Base-by-base conservation (phyloP, 2,329 filamentous ascomycete genomes). In the Alternaria tenuissima region DNA sequence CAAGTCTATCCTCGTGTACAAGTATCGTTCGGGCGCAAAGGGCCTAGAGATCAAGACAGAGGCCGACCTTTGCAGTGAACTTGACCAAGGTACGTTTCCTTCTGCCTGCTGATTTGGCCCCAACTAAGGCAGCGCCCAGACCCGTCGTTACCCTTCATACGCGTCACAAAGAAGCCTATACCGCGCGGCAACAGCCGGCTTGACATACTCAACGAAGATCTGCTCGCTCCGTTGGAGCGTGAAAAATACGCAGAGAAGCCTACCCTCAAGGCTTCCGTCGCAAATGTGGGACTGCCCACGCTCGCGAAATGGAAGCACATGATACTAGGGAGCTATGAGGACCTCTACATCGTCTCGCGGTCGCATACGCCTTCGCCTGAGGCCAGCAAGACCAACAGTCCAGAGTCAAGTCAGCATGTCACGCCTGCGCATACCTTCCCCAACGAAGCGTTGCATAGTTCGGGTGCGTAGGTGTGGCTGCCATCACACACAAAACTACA, bases 281-380 rank as follows among this genome's bases (percentile, higher is more conserved):
- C 82, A 20, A 82, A 81, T 53, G 75, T 84, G 59, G 80, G 81
- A 48, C 74, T 84, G 22, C 81, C 82, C 6, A 77, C 74, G 11
- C 67, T 70, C 30, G 79, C 81, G 9, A 83, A 82, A 65, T 82
- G 80, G 78, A 81, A 80, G 60, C 77, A 81, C 39, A 72, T 83
- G 63, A 67, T 84, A 16, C 73, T 82, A 57, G 80, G 81, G 57
- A 79, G 76, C 57, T 84, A 78, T 62, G 77, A 81, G 24, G 79
- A 83, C 36, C 75, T 84, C n/a, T 84, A 81, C 69, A 83, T 84
- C 61, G 79, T 84, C 18, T 81, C 78, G 49, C 76, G 80, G 18
- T 79, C 81, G 42, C 71, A 72, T 49, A 72, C 72, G 16, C 68
- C 69, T 28, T 71, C 72, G 32, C 75, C 76, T 5, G 65, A 70